Base-by-base conservation (phyloP, 345 rosid species). In the Eucalyptus globulus region DNA sequence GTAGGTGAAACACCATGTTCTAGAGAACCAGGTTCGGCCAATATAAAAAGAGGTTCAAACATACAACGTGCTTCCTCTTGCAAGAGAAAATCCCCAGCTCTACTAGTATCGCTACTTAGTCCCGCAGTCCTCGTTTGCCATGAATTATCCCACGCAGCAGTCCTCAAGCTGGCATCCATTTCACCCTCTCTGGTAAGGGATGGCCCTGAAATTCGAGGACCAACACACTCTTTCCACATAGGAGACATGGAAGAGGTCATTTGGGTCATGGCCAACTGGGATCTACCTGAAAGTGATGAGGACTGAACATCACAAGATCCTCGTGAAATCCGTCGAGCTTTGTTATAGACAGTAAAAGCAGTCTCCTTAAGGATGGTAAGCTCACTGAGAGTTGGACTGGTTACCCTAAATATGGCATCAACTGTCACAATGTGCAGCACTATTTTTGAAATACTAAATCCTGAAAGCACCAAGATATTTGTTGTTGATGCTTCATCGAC, bases 31-130 rank as follows among this genome's bases (percentile, higher is more conserved):
- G 99, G 96, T 92, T 98, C 98, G 14, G 99, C 94, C 89, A 98
- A 98, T 92, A 98, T 95, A 92, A 95, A 98, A 88, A 98, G 97
- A 50, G 99, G 99, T 92, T 98, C 99, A 92, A 98, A 97, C 96
- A 98, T 90, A 92, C 93, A 97, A 87, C 93, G 96, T 87, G 86
- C 88, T 88, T 96, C 99, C 88, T 96, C 99, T 50, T 92, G 96
- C 72, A 89, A 89, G 88, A 90, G 87, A 91, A 92, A 89, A 89
- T 96, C 99, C 76, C 99, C 98, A 88, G 96, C 93, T 95, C 98
- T 94, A 90, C 90, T 94, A 91, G 96, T 93, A 89, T 98, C 99
- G 89, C 94, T 91, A 90, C 94, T 97, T 92, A 97, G 93, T 80
- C 97, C 98, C 88, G 97, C 99, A 69, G 94, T 88, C 91, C 99